A percentile compares a stretch with the other conserved stretches of the same genome.
Evolutionary conservation across 257 asterid species (phyloP).

Genomic region (Lycium ferocissimum): DNA sequence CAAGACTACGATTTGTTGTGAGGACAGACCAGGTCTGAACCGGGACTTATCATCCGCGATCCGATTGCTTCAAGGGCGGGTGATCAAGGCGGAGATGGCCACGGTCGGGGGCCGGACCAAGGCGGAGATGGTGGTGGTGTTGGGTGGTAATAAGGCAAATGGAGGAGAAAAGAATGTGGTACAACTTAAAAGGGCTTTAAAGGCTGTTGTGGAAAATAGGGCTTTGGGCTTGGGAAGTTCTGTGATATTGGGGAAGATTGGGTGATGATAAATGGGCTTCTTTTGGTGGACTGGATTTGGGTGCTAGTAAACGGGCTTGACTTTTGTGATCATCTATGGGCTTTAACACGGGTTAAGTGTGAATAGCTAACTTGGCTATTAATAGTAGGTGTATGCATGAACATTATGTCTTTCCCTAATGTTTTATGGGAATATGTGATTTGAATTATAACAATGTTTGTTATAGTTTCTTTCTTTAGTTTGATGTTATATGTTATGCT

Average conservation of each 20-base stretch:
- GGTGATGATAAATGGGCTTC: background rate
- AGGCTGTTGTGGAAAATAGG: constrained; percentile 44
- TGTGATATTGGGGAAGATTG: constrained; percentile 24
- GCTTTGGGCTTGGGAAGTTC: constrained; percentile 30
- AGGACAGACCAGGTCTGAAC: constrained; percentile 44
- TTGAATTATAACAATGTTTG: background rate
- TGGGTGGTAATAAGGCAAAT: constrained; percentile 6
- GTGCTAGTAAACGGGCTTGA: background rate
- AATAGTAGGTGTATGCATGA: background rate
- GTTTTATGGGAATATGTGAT: background rate
- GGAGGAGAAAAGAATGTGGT: constrained; percentile 36
- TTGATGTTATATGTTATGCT: background rate
- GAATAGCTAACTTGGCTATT: constrained; percentile 15
- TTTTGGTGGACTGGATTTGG: background rate
- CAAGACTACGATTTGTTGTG: constrained; percentile 45
- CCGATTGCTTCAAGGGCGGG: constrained; percentile 34
- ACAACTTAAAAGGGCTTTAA: constrained; percentile 44
- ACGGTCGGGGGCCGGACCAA: constrained; percentile 49
- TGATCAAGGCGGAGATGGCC: constrained; percentile 51
- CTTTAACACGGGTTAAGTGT: background rate
- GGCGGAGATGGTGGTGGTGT: constrained; percentile 49
- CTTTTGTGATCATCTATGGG: background rate
- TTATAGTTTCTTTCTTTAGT: background rate
- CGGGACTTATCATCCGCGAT: constrained; percentile 39
- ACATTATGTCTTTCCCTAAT: background rate